Base-by-base conservation (phyloP, 1,139 yeast genomes). In the Taphrina wiesneri region DNA sequence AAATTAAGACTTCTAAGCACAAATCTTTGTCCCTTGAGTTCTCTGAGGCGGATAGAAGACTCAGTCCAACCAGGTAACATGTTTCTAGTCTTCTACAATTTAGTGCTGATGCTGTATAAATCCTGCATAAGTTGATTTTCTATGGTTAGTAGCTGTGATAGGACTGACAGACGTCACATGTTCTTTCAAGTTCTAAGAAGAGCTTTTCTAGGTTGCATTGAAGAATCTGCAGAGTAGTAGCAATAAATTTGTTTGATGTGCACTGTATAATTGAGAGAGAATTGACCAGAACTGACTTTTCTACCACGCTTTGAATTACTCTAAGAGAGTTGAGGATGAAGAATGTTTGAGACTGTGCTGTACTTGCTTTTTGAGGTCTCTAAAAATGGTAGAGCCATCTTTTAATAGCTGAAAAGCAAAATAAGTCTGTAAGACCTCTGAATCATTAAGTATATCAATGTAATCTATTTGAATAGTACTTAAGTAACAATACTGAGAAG, bases 41-140 rank as follows among this genome's bases (percentile, higher is more conserved):
- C 13, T 25, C 54, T 36, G 9, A 49, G 54, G n/a, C 39, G 5
- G 54, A 49, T 28, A 19, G 39, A 49, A 26, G 54, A 25, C 54
- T 49, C 39, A 28, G n/a, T 49, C 54, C 6, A 36, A 49, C 54
- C 54, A 49, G 5, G 26, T 49, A 36, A 49, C 39, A 28, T 30
- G 54, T 30, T 30, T 30, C 34, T 6, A 30, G 34, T 30, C 34
- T 30, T 30, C 34, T 30, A 30, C 25, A 46, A 21, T 43, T 21
- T 21, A 43, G 19, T 43, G 11, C 7, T 21, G 47, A n/a, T 43
- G 17, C 11, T 43, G 7, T 43, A 11, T 4, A 46, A 7, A 26
- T 6, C 28, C 51, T 26, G 21, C 25, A 6, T 13, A 19, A 46
- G 51, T 17, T 15, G 51, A 46, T 17, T 23, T 46, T 46, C 26